Conservation (phyloP, 169 alveolate species). For the Cryptosporidium xiaoi region DNA sequence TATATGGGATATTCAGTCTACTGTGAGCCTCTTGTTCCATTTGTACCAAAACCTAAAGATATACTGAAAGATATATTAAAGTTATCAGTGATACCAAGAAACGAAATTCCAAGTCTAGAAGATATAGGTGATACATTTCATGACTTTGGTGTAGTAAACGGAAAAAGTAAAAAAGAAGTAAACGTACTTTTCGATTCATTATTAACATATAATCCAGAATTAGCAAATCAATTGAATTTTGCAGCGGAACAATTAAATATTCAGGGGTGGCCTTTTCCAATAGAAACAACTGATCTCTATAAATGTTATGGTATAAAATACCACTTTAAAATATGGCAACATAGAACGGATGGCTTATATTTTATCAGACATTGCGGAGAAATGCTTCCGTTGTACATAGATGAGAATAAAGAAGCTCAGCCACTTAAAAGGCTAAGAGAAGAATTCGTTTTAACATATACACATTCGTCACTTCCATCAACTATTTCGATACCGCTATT, state of each 20-base stretch:
- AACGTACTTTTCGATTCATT: conserved; percentile 34
- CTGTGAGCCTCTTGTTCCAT: conserved; percentile 69
- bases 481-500: conserved; percentile 53
- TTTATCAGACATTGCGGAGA: conserved; percentile 69
- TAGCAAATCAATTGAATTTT: conserved; percentile 43
- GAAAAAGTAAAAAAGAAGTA: conserved; percentile 36
- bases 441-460: conserved; percentile 51
- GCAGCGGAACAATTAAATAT: conserved; percentile 52
- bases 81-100: conserved; percentile 11
- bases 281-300: conserved; percentile 65
- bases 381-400: conserved; percentile 59
- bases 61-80: conserved; percentile 24
- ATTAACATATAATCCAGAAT: conserved; percentile 43
- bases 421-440: conserved; percentile 52
- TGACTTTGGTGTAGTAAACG: conserved; percentile 10
- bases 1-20: conserved; percentile 65
- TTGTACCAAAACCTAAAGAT: conserved; percentile 65
- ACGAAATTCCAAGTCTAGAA: conserved; percentile 11
- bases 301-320: conserved; percentile 54
- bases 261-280: conserved; percentile 75
- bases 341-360: conserved; percentile 69
- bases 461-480: conserved; percentile 45
- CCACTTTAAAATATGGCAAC: conserved; percentile 58
- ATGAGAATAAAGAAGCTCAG: conserved; percentile 50
- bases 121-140: conserved; percentile 5